These are phyloP conservation scores for Verticillium longisporum DNA, from an alignment of 2,329 filamentous ascomycete genomes.

Conservation along the genomic window DNA sequence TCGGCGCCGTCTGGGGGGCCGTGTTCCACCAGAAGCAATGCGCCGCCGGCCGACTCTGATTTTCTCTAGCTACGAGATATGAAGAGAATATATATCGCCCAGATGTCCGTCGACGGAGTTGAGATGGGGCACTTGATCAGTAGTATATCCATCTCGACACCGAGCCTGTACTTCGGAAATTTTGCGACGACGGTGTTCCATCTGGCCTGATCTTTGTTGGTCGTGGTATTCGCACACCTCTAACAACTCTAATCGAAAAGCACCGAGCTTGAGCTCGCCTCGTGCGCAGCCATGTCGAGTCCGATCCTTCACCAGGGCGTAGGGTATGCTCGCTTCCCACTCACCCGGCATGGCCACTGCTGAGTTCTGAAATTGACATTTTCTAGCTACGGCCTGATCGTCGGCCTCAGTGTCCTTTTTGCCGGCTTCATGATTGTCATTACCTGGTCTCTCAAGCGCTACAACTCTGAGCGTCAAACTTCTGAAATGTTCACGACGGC, in stretches of 20 bases:
- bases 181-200: neutral
- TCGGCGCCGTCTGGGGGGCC: neutral
- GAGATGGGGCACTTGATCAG: neutral
- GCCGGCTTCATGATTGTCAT: conserved; percentile 43
- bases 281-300: neutral
- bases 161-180: neutral
- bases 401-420: conserved; percentile 9
- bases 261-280: neutral
- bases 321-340: conserved; percentile 3
- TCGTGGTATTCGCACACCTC: neutral
- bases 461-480: conserved; percentile 65
- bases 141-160: neutral
- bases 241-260: neutral
- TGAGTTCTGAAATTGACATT: neutral
- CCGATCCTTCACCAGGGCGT: conserved; percentile 9
- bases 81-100: neutral
- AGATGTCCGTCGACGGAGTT: neutral
- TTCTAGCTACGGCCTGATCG: conserved; percentile 10
- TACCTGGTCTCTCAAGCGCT: conserved; percentile 61
- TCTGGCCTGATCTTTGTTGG: neutral
- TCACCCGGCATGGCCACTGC: neutral
- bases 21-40: neutral
- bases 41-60: neutral
- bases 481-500: conserved; percentile 91
- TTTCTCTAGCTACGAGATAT: neutral